These are phyloP conservation scores for Penicillium sp. DNA, from an alignment of 2,329 filamentous ascomycete genomes.

Conservation along the genomic window DNA sequence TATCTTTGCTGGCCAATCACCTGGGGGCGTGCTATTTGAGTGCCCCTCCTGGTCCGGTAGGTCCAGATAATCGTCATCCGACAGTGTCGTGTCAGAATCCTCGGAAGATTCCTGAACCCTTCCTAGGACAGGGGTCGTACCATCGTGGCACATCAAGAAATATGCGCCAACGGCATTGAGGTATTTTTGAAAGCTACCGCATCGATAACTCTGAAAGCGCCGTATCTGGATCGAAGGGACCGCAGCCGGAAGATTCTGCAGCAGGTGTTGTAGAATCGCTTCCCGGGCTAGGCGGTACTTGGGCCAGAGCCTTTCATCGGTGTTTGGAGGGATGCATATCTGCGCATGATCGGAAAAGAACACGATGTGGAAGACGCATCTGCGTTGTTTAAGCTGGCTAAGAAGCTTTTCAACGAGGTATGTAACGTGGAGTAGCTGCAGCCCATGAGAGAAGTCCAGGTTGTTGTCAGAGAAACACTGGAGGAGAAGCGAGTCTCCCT, in stretches of 20 bases:
- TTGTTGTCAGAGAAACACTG: conserved; percentile 12
- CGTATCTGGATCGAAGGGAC: conserved; percentile 22
- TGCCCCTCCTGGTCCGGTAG: neutral
- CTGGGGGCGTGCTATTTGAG: neutral
- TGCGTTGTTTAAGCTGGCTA: conserved; percentile 7
- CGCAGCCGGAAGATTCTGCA: conserved; percentile 37
- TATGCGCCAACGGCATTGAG: conserved; percentile 54
- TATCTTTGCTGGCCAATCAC: conserved; percentile 15
- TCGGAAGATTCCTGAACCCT: neutral
- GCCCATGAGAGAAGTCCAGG: conserved; percentile 12
- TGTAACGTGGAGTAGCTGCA: conserved; percentile 13
- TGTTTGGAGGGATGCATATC: conserved; percentile 15
- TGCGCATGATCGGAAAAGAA: conserved; percentile 11
- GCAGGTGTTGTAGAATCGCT: conserved; percentile 62
- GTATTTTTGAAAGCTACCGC: conserved; percentile 53
- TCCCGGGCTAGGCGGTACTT: conserved; percentile 62
- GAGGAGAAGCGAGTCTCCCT: conserved; percentile 16
- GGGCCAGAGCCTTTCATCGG: conserved; percentile 27
- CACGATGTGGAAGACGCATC: conserved; percentile 13
- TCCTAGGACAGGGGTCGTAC: neutral
- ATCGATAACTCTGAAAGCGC: conserved; percentile 1
- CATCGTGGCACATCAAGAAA: conserved; percentile 66
- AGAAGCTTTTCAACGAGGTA: conserved; percentile 15
- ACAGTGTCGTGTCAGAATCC: neutral
- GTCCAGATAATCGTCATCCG: conserved; percentile 3